Evolutionary conservation across 2,329 filamentous ascomycete species (phyloP).

Genomic region (Alternaria ethzedia): DNA sequence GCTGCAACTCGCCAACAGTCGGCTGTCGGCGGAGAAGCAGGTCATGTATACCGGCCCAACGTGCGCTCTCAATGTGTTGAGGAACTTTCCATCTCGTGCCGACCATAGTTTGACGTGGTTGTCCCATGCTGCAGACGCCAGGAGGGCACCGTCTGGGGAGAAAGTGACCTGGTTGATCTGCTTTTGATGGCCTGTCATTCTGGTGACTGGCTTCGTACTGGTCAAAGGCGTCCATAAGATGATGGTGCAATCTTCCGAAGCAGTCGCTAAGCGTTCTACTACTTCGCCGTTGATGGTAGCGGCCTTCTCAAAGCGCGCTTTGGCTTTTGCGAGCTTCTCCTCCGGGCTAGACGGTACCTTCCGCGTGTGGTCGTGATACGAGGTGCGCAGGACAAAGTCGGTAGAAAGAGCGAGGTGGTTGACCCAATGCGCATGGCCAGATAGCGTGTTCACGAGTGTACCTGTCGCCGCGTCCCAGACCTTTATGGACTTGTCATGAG

Average conservation of each 20-base stretch:
- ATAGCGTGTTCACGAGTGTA: conserved; percentile 78
- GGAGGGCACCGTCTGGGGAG: conserved; percentile 84
- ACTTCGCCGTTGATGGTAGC: conserved; percentile 77
- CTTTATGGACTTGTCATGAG: conserved; percentile 90
- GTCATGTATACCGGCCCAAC: conserved; percentile 92
- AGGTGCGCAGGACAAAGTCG: conserved; percentile 85
- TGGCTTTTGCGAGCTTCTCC: conserved; percentile 76
- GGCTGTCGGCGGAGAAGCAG: conserved; percentile 88
- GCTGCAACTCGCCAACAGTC: conserved; percentile 84
- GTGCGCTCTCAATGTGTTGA: conserved; percentile 86
- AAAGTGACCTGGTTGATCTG: conserved; percentile 96
- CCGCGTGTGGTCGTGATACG: conserved; percentile 81
- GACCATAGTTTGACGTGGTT: conserved; percentile 96
- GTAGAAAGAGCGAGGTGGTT: conserved; percentile 94
- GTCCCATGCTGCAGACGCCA: conserved; percentile 90
- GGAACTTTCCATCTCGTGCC: conserved; percentile 75
- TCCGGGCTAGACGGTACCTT: conserved; percentile 72
- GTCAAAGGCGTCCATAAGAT: conserved; percentile 86
- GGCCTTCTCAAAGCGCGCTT: conserved; percentile 83
- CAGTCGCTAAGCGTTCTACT: conserved; percentile 84
- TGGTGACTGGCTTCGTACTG: conserved; percentile 82
- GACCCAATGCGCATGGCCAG: conserved; percentile 89
- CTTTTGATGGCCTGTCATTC: conserved; percentile 93
- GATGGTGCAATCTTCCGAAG: conserved; percentile 95
- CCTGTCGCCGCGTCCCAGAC: conserved; percentile 86